A percentile compares a stretch with the other conserved stretches of the same genome.
Evolutionary conservation across 140 eudicot genomes (phyloP).

Genomic region (Oenanthe javanica): DNA sequence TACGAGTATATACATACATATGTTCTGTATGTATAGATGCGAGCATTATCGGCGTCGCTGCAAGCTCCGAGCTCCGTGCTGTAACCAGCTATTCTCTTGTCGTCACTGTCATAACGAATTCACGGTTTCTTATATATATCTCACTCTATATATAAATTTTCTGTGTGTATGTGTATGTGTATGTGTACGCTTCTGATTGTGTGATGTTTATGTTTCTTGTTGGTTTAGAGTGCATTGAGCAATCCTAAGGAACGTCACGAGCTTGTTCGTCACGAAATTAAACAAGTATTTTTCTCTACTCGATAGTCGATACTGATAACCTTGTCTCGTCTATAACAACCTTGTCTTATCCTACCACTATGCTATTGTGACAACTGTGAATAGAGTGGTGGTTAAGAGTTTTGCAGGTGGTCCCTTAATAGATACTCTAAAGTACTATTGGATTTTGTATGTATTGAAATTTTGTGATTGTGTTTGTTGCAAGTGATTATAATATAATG

Average conservation of each 20-base stretch:
- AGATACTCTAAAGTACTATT: not conserved
- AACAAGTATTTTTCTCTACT: slow-evolving; percentile 36
- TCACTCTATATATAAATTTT: not conserved
- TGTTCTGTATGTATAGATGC: slow-evolving; percentile 33
- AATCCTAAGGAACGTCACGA: slow-evolving; percentile 87
- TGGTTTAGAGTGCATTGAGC: slow-evolving; percentile 44
- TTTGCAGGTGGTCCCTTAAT: too few species aligned
- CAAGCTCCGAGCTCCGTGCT: slow-evolving; percentile 81
- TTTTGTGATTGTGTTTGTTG: not conserved
- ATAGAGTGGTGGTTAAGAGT: too few species aligned
- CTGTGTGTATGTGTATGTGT: not conserved
- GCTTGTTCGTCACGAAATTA: slow-evolving; percentile 73
- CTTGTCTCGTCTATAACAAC: too few species aligned
- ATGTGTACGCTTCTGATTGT: not conserved
- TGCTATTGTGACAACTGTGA: too few species aligned
- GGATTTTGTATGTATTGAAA: not conserved
- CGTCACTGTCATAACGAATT: slow-evolving; percentile 96
- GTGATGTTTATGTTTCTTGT: not conserved
- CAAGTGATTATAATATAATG: not conserved
- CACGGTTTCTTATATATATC: slow-evolving; percentile 30
- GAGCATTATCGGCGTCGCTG: slow-evolving; percentile 84
- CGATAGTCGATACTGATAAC: not conserved
- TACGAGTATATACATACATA: not conserved
- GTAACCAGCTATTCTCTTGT: slow-evolving; percentile 63
- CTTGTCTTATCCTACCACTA: too few species aligned